Conservation (phyloP, 2,329 filamentous ascomycete genomes). For the Ophiostoma perfectum region DNA sequence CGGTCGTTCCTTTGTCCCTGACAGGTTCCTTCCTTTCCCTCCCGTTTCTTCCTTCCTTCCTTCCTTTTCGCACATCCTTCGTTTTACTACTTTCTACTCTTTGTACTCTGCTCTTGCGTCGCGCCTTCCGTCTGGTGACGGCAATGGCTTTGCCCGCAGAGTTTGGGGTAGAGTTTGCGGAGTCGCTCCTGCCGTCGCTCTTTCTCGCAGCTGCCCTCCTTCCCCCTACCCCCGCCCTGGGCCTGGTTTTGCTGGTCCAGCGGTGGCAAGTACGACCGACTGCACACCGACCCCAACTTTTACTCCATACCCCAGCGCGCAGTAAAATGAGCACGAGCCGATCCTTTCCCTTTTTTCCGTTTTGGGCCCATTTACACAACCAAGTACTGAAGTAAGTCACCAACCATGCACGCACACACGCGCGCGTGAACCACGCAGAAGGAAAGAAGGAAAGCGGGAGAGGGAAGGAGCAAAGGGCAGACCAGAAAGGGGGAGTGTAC, state of each 20-base stretch:
- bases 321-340: slow-evolving; percentile 4
- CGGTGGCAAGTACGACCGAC: neutral
- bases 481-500: neutral
- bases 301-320: slow-evolving; percentile 3
- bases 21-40: neutral
- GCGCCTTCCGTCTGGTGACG: slow-evolving; percentile 4
- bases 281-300: neutral
- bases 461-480: neutral
- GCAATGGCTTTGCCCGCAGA: neutral
- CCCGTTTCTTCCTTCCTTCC: neutral
- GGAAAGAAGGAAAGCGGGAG: neutral
- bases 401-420: neutral
- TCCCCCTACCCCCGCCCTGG: neutral
- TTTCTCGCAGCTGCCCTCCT: neutral
- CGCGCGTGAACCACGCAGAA: neutral
- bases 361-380: slow-evolving; percentile 6
- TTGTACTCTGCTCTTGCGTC: neutral
- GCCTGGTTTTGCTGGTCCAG: neutral
- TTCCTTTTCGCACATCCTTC: neutral
- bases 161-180: slow-evolving; percentile 10
- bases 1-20: neutral
- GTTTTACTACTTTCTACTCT: neutral
- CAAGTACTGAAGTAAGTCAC: neutral
- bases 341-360: neutral
- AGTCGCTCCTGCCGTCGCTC: slow-evolving; percentile 6